Conservation (phyloP, 495 filamentous ascomycete genomes). For the Lophium mytilinum region DNA sequence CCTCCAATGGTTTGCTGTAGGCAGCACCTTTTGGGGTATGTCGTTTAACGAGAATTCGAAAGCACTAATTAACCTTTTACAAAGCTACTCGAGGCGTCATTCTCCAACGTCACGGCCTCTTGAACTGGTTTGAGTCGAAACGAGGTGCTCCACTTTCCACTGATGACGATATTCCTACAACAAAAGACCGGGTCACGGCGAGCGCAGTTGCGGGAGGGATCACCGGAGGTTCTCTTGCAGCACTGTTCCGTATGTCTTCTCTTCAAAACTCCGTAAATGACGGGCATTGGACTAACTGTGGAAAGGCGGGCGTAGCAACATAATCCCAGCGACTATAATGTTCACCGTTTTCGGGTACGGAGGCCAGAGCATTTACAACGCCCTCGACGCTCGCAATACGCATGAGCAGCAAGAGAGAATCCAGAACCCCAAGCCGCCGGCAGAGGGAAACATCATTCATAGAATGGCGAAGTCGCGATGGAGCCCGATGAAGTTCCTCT, state of each 20-base stretch:
- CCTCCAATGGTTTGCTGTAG: slow-evolving; percentile 72
- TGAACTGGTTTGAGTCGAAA: slow-evolving; percentile 7
- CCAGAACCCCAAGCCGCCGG: slow-evolving; percentile 10
- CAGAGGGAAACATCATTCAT: slow-evolving; percentile 37
- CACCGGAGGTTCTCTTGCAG: slow-evolving; percentile 55
- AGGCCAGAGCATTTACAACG: slow-evolving; percentile 53
- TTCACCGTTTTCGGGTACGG: slow-evolving; percentile 54
- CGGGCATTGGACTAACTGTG: too few species aligned
- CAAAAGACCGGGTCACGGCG: slow-evolving; percentile 49
- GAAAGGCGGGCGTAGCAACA: slow-evolving; percentile 33
- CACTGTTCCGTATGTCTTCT: slow-evolving; percentile 59
- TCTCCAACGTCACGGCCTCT: slow-evolving; percentile 30
- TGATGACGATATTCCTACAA: slow-evolving; percentile 36
- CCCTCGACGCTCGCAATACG: slow-evolving; percentile 37
- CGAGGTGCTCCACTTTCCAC: slow-evolving; percentile 8
- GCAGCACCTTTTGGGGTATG: slow-evolving; percentile 70
- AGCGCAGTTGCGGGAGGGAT: slow-evolving; percentile 62
- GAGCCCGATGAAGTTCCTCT: slow-evolving; percentile 70
- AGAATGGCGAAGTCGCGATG: slow-evolving; percentile 59
- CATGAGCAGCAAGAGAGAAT: slow-evolving; percentile 8
- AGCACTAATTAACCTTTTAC: neutral
- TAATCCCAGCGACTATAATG: slow-evolving; percentile 33
- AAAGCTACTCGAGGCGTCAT: slow-evolving; percentile 35
- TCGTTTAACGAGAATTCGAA: neutral
- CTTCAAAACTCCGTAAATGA: too few species aligned